phyloP scores from a whole-genome alignment of 495 filamentous ascomycete genomes.

The Penicillium coprophilum region DNA sequence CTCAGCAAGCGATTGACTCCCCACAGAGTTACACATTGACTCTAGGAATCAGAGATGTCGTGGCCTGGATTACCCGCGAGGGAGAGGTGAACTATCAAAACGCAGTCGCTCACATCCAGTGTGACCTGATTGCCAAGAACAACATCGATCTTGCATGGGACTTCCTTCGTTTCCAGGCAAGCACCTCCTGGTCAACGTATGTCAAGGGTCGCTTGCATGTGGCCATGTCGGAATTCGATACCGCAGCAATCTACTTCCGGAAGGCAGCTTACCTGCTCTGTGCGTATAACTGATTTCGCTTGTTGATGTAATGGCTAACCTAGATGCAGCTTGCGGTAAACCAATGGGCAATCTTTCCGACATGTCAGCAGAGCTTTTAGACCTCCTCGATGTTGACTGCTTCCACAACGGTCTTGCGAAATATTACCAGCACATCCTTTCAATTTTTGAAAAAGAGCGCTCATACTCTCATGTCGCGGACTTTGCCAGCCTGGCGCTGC shows the following conservation, averaged over 20 bases:
- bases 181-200: slow-evolving; percentile 75
- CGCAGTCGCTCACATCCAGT: slow-evolving; percentile 61
- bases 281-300: slow-evolving; percentile 43
- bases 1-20: slow-evolving; percentile 40
- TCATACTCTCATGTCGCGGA: slow-evolving; percentile 77
- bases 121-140: slow-evolving; percentile 65
- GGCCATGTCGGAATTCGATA: slow-evolving; percentile 65
- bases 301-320: slow-evolving; percentile 7
- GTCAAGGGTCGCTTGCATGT: slow-evolving; percentile 80
- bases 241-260: slow-evolving; percentile 74
- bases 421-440: slow-evolving; percentile 84
- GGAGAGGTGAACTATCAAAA: slow-evolving; percentile 46
- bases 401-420: slow-evolving; percentile 75
- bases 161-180: slow-evolving; percentile 66
- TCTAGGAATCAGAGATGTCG: slow-evolving; percentile 48
- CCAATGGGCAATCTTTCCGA: slow-evolving; percentile 48
- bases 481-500: slow-evolving; percentile 77
- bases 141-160: slow-evolving; percentile 73
- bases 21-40: slow-evolving; percentile 51
- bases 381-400: slow-evolving; percentile 66
- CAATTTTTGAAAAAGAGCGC: slow-evolving; percentile 74
- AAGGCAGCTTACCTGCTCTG: slow-evolving; percentile 80
- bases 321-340: slow-evolving; percentile 40
- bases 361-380: slow-evolving; percentile 61
- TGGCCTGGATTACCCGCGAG: slow-evolving; percentile 50